Base-by-base conservation (phyloP, 495 filamentous ascomycete genomes). In the Filosporella fistucella region DNA sequence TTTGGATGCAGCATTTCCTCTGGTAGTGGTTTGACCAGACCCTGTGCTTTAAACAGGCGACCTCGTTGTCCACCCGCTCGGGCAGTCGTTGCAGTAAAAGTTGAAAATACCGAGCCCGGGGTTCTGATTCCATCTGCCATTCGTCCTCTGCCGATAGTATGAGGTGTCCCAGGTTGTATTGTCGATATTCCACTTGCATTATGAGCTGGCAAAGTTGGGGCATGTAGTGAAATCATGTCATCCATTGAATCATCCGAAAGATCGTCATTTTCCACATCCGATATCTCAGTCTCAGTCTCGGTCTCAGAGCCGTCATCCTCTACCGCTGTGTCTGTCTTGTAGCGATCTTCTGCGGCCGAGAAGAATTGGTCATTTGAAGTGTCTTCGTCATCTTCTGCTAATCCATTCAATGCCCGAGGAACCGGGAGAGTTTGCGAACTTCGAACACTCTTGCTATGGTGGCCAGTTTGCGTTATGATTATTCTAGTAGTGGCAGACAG, bases 301-400 rank as follows among this genome's bases (percentile, higher is more conserved):
- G 74, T 72, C 36, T 60, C 54, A 30, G 65, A 65, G 36, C 71
- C 72, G 2, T 64, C 66, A 12, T 69, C 68, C 14, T 63, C 64
- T 18, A 56, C 51, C 13, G 58, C 59, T 48, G 70, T 66, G 24
- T 69, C 70, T 12, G 67, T 61, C 45, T 67, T 66, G 25, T 67
- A 61, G 20, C 79, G 76, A 47, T 93, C 88, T 59, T 95, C 90
- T 5, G 84, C 78, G 2, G 89, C 89, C 3, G 89, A 94, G 56
- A 77, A 95, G 63, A 94, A 96, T 54, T 88, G 83, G 62, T 96
- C 90, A 47, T 84, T 91, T 16, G 86, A 80, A 17, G 87, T 88
- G 52, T 90, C 89, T 47, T 91, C 87, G 8, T 80, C 77, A 40
- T 81, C 77, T 43, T 88, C 82, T 11, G 74, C 74, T 2, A 82